These are phyloP conservation scores for Geranomyces michiganensis DNA, from an alignment of 192 early-diverging fungal genomes.

Conservation along the genomic window DNA sequence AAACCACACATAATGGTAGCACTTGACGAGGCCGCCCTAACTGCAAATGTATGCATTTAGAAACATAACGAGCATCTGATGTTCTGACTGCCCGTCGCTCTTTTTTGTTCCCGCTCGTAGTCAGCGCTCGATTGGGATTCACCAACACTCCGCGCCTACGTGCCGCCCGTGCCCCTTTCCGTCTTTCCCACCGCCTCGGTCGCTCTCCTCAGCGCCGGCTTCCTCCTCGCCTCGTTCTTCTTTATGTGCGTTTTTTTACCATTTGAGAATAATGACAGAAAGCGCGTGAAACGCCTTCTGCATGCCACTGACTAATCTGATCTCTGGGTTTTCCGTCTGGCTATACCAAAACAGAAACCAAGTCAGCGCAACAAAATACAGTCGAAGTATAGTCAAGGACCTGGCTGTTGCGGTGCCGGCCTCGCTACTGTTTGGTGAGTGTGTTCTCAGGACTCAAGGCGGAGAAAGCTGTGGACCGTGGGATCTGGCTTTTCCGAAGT, in stretches of 20 bases:
- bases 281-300: not conserved
- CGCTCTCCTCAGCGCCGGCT: constrained; percentile 3
- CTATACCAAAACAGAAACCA: constrained; percentile 24
- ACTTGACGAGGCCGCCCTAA: too few relatives aligned
- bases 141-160: constrained; percentile 4
- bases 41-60: too few relatives aligned
- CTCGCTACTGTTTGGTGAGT: constrained; percentile 28
- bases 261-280: not conserved
- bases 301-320: not conserved
- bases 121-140: constrained; percentile 16
- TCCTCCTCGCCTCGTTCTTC: constrained; percentile 20
- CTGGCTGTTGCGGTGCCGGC: constrained; percentile 20
- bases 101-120: too few relatives aligned
- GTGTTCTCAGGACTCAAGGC: too few relatives aligned
- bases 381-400: constrained; percentile 6
- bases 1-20: too few relatives aligned
- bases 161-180: constrained; percentile 20
- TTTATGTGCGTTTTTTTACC: constrained; percentile 22
- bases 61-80: too few relatives aligned
- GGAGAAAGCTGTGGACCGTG: not conserved
- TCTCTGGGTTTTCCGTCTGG: not conserved
- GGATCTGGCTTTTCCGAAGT: too few relatives aligned
- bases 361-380: constrained; percentile 27
- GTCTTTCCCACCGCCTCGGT: constrained; percentile 8
- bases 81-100: too few relatives aligned